Base-by-base conservation (phyloP, 768 basidiomycete species). In the Collybia sordida region DNA sequence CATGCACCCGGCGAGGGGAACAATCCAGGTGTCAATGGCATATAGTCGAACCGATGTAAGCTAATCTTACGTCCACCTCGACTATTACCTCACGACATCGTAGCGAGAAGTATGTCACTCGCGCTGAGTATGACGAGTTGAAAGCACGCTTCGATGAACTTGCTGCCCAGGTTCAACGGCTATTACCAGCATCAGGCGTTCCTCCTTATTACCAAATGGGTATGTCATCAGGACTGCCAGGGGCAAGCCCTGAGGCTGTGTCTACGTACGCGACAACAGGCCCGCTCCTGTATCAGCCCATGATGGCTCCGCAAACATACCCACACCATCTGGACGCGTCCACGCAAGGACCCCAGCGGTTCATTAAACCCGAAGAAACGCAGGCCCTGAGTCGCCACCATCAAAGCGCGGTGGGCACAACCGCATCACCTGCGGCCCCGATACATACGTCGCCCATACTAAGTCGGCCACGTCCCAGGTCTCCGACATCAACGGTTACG, bases 11-110 rank as follows among this genome's bases (percentile, higher is more conserved):
- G 54, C 81, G 90, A 64, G 87, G 87, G 54, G 90, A 93, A 71
- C 82, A 85, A 68, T 74, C 73, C 44, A 87, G 85, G 64, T 93
- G 90, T 63, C 84, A 87, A 60, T 93, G 90, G 90, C 82, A 86
- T 64, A 80, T 86, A 50, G 76, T 91, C 45, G 90, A 92, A 67
- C 86, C 89, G 35, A 79, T 85, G 86, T 92, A 72, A 70, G 88
- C 73, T 53, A 54, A 54, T 50, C 65, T 36, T 37, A 27, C 42
- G 40, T 44, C 44, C 42, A 56, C 49, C 54, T 46, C 50, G 46
- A 40, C 47, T 39, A 49, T 24, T 50, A 52, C 24, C 52, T 42
- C 47, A 50, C 46, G 31, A 42, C 59, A 53, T 46, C 40, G 42
- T 46, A 87, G 86, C 53, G 90, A 91, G 66, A 91, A 90, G 68